A percentile compares a stretch with the other conserved stretches of the same genome.
Conservation (phyloP, 1,139 yeast species). For the Saccharomycopsis phalli region DNA sequence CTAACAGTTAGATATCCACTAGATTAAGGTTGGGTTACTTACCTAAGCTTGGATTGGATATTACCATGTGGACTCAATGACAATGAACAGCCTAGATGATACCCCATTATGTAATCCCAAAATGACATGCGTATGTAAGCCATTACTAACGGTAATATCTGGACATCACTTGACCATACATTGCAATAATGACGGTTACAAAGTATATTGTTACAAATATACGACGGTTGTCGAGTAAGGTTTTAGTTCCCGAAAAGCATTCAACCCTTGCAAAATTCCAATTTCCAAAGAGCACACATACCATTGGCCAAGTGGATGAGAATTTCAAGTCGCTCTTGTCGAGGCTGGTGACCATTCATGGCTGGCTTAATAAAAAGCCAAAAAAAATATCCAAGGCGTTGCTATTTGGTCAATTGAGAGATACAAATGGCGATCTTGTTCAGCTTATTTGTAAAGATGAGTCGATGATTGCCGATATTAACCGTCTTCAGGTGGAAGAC, state of each 20-base stretch:
- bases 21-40: background rate
- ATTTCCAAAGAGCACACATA: constrained; percentile 35
- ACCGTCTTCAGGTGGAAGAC: constrained; percentile 58
- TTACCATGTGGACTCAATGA: background rate
- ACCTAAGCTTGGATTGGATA: constrained; percentile 3
- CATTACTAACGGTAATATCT: no score
- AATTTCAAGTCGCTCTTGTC: constrained; percentile 22
- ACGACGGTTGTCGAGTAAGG: background rate
- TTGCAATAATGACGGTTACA: no score
- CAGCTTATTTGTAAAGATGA: constrained; percentile 53
- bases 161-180: no score
- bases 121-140: no score
- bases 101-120: no score
- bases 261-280: constrained; percentile 22
- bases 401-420: constrained; percentile 68
- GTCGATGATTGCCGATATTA: constrained; percentile 35
- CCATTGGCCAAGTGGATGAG: constrained; percentile 25
- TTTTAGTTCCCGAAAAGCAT: constrained; percentile 9
- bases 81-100: no score
- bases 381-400: constrained; percentile 48
- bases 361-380: constrained; percentile 77
- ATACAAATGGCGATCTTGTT: constrained; percentile 52
- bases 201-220: background rate
- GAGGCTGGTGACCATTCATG: constrained; percentile 42
- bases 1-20: constrained; percentile 15